Percentiles rank a stretch among this genome's conserved stretches.
phyloP scores from a whole-genome alignment of 176 grass and related monocot genomes.

The Leersia perrieri region DNA sequence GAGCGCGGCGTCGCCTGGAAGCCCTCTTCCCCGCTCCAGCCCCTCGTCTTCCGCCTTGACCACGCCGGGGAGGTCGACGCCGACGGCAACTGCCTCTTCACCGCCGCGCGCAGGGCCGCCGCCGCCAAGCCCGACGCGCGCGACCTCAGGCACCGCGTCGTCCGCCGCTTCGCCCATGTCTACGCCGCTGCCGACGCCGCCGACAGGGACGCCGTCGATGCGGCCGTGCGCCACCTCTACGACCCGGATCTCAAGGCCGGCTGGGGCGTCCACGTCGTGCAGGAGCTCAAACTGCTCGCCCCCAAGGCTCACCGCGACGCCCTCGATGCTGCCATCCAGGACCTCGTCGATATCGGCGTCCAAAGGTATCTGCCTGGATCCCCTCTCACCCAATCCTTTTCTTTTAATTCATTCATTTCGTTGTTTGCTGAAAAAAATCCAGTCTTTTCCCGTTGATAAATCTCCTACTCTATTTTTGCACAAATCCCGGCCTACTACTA shows the following conservation, averaged over 20 bases:
- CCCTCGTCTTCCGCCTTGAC: conserved; percentile 65
- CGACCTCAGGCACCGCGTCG: conserved; percentile 66
- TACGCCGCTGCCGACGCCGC: conserved; percentile 30
- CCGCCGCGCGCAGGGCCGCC: conserved; percentile 62
- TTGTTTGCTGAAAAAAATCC: neutral
- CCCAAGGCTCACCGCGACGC: conserved; percentile 51
- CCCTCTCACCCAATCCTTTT: neutral
- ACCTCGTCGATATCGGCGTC: conserved; percentile 76
- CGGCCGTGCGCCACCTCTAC: conserved; percentile 78
- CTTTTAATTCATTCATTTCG: neutral
- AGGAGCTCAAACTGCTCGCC: conserved; percentile 90
- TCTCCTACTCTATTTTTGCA: neutral
- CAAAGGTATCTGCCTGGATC: conserved; percentile 61
- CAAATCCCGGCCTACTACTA: neutral
- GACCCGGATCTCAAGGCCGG: conserved; percentile 83
- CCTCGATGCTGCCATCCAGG: conserved; percentile 64
- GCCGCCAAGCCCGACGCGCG: conserved; percentile 52
- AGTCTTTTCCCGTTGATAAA: neutral
- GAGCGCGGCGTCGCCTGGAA: conserved; percentile 85
- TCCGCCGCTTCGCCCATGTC: conserved; percentile 56
- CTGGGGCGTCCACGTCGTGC: conserved; percentile 92
- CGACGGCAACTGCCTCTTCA: conserved; percentile 95
- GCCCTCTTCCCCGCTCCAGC: neutral
- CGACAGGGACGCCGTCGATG: conserved; percentile 42
- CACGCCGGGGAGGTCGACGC: conserved; percentile 90